phyloP scores from a whole-genome alignment of 1,139 yeast species.

The Lodderomyces metapsilosis region DNA sequence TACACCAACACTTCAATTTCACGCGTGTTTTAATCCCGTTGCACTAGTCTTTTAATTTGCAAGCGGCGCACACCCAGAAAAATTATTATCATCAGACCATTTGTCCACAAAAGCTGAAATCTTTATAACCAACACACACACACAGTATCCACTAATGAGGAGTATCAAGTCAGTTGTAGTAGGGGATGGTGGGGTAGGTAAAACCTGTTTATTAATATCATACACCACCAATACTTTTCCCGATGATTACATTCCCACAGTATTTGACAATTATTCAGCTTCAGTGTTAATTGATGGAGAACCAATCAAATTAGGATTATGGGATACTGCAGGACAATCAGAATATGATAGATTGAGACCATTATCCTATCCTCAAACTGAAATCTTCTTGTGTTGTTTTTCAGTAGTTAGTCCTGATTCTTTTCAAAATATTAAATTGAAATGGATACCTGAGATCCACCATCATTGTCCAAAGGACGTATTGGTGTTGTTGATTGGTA shows the following conservation, averaged over 20 bases:
- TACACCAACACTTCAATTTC: too few species aligned
- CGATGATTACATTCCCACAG: conserved; percentile 93
- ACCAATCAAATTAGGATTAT: conserved; percentile 77
- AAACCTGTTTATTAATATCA: conserved; percentile 82
- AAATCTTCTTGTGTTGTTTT: conserved; percentile 83
- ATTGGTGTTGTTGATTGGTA: conserved; percentile 77
- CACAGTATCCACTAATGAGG: conserved; percentile 51
- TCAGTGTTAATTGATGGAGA: conserved; percentile 82
- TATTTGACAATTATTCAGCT: conserved; percentile 86
- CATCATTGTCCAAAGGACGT: conserved; percentile 82
- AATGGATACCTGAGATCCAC: conserved; percentile 86
- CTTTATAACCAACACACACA: background rate
- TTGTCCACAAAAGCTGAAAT: background rate
- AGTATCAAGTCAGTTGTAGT: conserved; percentile 93
- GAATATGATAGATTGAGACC: conserved; percentile 93
- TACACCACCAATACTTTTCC: conserved; percentile 95
- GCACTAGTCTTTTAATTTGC: too few species aligned
- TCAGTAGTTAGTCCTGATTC: conserved; percentile 82
- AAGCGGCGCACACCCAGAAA: too few species aligned
- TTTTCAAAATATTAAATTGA: conserved; percentile 68
- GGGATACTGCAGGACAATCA: conserved; percentile 99
- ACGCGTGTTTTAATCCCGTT: too few species aligned
- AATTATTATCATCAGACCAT: too few species aligned
- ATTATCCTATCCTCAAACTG: conserved; percentile 88
- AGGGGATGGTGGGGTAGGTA: conserved; percentile 98